These are phyloP conservation scores for Buxus sempervirens DNA, from an alignment of 164 flowering plant genomes.

Conservation along the genomic window DNA sequence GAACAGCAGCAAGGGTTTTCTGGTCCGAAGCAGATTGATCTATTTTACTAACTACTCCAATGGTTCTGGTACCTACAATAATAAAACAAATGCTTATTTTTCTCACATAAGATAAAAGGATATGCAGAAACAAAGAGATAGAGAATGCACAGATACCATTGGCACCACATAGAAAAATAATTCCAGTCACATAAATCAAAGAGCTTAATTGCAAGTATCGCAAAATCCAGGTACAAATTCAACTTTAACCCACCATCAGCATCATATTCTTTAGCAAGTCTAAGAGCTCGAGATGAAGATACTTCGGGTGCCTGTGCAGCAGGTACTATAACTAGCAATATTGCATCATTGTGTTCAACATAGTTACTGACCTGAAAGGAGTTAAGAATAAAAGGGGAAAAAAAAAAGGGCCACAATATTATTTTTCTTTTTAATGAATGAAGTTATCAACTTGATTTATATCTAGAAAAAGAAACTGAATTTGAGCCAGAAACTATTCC, in stretches of 20 bases:
- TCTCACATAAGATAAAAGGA: neutral
- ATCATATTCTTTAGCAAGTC: constrained; percentile 65
- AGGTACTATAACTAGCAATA: constrained; percentile 60
- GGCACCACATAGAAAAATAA: neutral
- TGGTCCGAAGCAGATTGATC: constrained; percentile 71
- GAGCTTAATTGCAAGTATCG: neutral
- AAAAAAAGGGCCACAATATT: no score
- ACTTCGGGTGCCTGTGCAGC: constrained; percentile 75
- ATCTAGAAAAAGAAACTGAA: neutral
- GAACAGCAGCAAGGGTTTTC: constrained; percentile 71
- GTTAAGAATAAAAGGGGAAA: neutral
- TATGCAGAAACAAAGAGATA: neutral
- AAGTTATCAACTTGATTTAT: no score
- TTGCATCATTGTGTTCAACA: constrained; percentile 64
- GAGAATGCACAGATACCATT: neutral
- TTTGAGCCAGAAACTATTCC: neutral
- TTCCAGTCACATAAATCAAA: neutral
- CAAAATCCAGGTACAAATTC: neutral
- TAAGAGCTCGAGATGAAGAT: constrained; percentile 58
- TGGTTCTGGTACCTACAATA: constrained; percentile 58
- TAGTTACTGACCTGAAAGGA: constrained; percentile 45
- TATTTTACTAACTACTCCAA: constrained; percentile 73
- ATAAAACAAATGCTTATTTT: neutral
- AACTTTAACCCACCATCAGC: constrained; percentile 39
- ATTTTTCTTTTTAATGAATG: no score